Base-by-base conservation (phyloP, 176 grass and related monocot genomes). In the Secale cereale region DNA sequence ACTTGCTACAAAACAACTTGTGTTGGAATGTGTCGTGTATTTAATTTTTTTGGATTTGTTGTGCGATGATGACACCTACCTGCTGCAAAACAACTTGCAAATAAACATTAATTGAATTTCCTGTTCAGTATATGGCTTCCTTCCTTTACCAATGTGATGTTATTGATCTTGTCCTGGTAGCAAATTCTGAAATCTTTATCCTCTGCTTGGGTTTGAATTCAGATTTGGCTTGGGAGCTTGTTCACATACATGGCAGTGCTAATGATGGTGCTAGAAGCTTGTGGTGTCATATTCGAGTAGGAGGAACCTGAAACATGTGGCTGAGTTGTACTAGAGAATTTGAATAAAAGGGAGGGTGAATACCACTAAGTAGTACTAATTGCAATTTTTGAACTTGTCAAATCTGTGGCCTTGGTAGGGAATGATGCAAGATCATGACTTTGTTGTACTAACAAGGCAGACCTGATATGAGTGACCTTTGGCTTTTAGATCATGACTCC, bases 11-110 rank as follows among this genome's bases (percentile, higher is more conserved):
- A n/a, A n/a, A n/a, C n/a, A n/a, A n/a, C n/a, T n/a, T 87, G 68
- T 28, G 81, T 83, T 87, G 85, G 80, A 87, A 75, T 46, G 65
- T 46, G 56, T 40, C 19, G 23, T n/a, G n/a, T 82, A 90, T 78
- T 59, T 81, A 63, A 41, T 64, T 25, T n/a, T 22, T 22, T n/a
- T n/a, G 0, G 12, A 31, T 13, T 70, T 86, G 62, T 71, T 78
- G 36, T 71, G n/a, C n/a, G n/a, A n/a, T n/a, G n/a, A n/a, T n/a
- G 65, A 32, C 64, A 85, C 26, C 40, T 82, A 10, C 70, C 70
- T 74, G 63, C 40, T n/a, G 5, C 59, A 16, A 41, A 16, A 32
- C 79, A 86, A 59, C 54, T 23, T 82, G 65, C 67, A 81, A 90
- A 90, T 86, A 86, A 78, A 82, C 52, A 78, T 82, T 71, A 11